Conservation (phyloP, 2,329 filamentous ascomycete genomes). For the Fusarium sp. region DNA sequence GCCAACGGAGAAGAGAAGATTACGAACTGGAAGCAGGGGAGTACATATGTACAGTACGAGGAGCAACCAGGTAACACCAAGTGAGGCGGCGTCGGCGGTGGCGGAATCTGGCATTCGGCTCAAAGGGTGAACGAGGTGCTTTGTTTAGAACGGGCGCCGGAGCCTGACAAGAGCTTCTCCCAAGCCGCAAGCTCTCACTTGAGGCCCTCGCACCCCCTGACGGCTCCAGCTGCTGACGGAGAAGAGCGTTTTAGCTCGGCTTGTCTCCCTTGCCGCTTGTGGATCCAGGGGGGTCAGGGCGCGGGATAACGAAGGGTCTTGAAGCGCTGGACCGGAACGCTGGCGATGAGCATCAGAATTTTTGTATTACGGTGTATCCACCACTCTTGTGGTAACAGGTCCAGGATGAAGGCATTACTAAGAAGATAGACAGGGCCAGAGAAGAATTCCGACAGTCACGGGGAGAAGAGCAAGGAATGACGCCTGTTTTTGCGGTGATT, state of each 20-base stretch:
- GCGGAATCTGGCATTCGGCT: conserved; percentile 41
- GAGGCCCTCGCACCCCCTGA: conserved; percentile 20
- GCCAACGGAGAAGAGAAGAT: conserved; percentile 29
- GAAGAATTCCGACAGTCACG: not conserved
- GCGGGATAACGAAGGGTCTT: conserved; percentile 26
- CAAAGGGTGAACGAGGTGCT: conserved; percentile 33
- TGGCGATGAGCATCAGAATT: conserved; percentile 23
- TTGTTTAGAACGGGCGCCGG: conserved; percentile 14
- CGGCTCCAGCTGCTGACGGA: conserved; percentile 19
- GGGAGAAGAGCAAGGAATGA: not conserved
- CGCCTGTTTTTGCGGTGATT: conserved; percentile 10
- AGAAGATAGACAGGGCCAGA: not conserved
- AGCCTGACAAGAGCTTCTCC: conserved; percentile 5
- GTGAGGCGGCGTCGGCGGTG: conserved; percentile 38
- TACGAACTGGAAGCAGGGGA: conserved; percentile 16
- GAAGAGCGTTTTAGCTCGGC: conserved; percentile 41
- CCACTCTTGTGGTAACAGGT: conserved; percentile 4
- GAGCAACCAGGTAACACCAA: conserved; percentile 28
- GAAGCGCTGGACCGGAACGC: conserved; percentile 37
- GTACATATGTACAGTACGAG: conserved; percentile 7
- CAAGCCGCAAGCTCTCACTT: not conserved
- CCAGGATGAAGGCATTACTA: conserved; percentile 1
- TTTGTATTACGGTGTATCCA: conserved; percentile 23
- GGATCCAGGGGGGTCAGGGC: conserved; percentile 29
- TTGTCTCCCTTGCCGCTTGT: conserved; percentile 39